Base-by-base conservation (phyloP, 106 monocot genomes). In the Vanilla planifolia region DNA sequence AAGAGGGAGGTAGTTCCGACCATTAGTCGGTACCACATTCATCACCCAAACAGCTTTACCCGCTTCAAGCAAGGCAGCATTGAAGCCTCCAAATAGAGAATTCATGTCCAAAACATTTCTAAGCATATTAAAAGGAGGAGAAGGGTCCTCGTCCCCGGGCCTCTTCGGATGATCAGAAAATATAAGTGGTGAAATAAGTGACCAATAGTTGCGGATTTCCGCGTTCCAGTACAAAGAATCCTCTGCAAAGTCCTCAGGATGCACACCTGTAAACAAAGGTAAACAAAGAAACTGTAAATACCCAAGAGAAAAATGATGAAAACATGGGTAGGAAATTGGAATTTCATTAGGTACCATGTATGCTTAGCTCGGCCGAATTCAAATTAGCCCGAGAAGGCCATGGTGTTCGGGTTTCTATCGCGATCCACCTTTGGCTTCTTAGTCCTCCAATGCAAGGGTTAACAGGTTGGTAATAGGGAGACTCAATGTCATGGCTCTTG, bases 101-200 rank as follows among this genome's bases (percentile, higher is more conserved):
- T 92, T 92, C 92, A 92, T 92, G 55, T 92, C 92, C 5, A 92
- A 64, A 13, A 78, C 81, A 71, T 92, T 92, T 37, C 88, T 74
- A 8, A 88, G 46, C 92, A 92, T 92, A 73, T 92, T 92, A 58
- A 75, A 88, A 17, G 92, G 92, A 65, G 92, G 88, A 32, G 78
- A 71, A 14, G 92, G 92, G 33, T 92, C 92, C 68, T 92, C 92
- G 39, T 85, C 92, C 32, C 88, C 92, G 36, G 92, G 92, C 68
- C 92, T 67, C 68, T 92, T 92, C 15, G 92, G 92, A 71, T 92
- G 92, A 74, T 88, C 92, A 5, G 92, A 92, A 59, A 92, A 92
- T 63, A 92, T 88, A 7, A 84, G 73, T 35, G 92, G 92, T 2
- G 92, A 88, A 33, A 92, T 78, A 47, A 92, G 81, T 45, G 88